These are phyloP conservation scores for Tephrocybe sp. DNA, from an alignment of 768 basidiomycete genomes.

Conservation along the genomic window DNA sequence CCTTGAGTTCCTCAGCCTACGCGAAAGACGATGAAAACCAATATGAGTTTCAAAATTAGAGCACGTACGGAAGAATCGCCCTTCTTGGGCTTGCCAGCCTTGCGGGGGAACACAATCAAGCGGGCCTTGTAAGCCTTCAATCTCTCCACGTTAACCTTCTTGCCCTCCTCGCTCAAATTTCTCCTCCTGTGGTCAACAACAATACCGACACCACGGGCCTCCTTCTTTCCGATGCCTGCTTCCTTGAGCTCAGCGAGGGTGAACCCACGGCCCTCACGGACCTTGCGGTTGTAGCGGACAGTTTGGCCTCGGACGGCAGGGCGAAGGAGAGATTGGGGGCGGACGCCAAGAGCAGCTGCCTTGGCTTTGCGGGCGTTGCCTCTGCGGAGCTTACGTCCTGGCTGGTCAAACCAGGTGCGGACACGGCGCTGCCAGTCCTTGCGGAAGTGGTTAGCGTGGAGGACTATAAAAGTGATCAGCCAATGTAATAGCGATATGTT, in stretches of 20 bases:
- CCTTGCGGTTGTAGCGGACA: constrained; percentile 96
- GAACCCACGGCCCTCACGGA: constrained; percentile 97
- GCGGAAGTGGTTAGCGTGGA: constrained; percentile 93
- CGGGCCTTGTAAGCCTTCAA: constrained; percentile 90
- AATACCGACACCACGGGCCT: constrained; percentile 90
- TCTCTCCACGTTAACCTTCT: constrained; percentile 91
- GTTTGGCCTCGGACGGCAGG: constrained; percentile 97
- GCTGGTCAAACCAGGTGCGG: constrained; percentile 98
- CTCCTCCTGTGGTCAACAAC: constrained; percentile 97
- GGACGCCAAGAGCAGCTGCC: constrained; percentile 87
- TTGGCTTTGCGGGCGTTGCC: constrained; percentile 90
- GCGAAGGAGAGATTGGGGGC: constrained; percentile 87
- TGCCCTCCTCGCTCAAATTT: constrained; percentile 95
- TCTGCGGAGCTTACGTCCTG: constrained; percentile 94
- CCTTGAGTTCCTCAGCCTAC: constrained; percentile 81
- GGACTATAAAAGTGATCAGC: constrained; percentile 45
- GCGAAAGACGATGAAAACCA: not conserved
- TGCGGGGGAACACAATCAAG: constrained; percentile 96
- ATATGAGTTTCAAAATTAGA: constrained; percentile 9
- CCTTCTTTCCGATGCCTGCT: constrained; percentile 91
- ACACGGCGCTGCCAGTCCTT: constrained; percentile 99
- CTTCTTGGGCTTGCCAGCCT: constrained; percentile 93
- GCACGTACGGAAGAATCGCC: constrained; percentile 83
- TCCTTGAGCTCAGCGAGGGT: constrained; percentile 92
- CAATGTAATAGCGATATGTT: not conserved